Base-by-base conservation (phyloP, 2,329 filamentous ascomycete genomes). In the Blastomyces emzantsi region DNA sequence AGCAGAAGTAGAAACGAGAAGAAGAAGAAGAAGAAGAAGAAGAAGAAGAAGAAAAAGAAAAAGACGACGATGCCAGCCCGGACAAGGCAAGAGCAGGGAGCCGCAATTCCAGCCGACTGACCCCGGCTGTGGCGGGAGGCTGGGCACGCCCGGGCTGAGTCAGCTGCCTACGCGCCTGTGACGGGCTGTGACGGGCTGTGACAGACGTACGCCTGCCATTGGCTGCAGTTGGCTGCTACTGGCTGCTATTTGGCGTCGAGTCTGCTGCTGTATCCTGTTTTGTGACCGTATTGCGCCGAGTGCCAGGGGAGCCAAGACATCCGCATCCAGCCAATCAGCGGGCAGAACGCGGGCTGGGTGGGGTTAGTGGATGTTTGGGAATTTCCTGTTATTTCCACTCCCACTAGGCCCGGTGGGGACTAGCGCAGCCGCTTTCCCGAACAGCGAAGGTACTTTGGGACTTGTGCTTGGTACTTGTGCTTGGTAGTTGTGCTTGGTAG, bases 51-150 rank as follows among this genome's bases (percentile, higher is more conserved):
- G 13, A 57, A 25, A 19, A 22, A 4, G 41, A 39, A 57, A 39
- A 36, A 58, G 5, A 57, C 2, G 55, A 57, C 25, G 36, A n/a
- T n/a, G n/a, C n/a, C 22, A 43, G 13, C 1, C 2, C 2, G 8
- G 11, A 30, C 15, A 22, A 54, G 33, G 7, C 15, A 56, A 39
- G 9, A 47, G 25, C 30, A 25, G 36, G 55, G 13, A 56, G 7
- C 52, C 3, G 17, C 51, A 36, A 25, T n/a, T 36, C 7, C 62
- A 19, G 15, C 41, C 41, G 41, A 43, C 33, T 36, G 33, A 36
- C 60, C n/a, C 63, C 60, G 60, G 63, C 47, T 62, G 63, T 64
- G 63, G 63, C 63, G 63, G 63, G 52, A 54, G 58, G 17, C 22
- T 52, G 22, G n/a, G 25, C 49, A 36, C 41, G 11, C 39, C 41